phyloP scores from a whole-genome alignment of 106 monocot species.

The Acorus calamus region DNA sequence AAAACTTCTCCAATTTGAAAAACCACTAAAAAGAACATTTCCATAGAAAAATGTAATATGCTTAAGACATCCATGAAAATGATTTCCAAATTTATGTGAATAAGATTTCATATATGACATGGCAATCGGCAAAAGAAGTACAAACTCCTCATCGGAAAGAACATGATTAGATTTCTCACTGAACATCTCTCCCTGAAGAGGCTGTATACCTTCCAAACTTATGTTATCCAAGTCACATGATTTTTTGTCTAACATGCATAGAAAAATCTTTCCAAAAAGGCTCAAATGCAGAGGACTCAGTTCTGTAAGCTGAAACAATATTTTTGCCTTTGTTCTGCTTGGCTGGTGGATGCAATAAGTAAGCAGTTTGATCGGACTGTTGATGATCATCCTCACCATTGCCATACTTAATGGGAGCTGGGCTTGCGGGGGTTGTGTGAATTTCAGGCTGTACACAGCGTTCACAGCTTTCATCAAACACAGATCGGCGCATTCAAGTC shows the following conservation, averaged over 20 bases:
- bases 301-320: slow-evolving; percentile 45
- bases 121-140: slow-evolving; percentile 68
- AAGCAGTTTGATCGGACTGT: slow-evolving; percentile 49
- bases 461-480: slow-evolving; percentile 53
- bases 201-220: slow-evolving; percentile 4
- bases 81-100: slow-evolving; percentile 9
- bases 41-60: slow-evolving; percentile 43
- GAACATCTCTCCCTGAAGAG: slow-evolving; percentile 2
- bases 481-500: slow-evolving; percentile 35
- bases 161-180: slow-evolving; percentile 1
- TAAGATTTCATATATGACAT: slow-evolving; percentile 41
- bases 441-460: slow-evolving; percentile 25
- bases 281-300: slow-evolving; percentile 50
- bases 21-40: slow-evolving; percentile 46
- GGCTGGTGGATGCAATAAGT: slow-evolving; percentile 40
- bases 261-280: slow-evolving; percentile 54
- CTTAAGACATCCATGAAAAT: slow-evolving; percentile 14
- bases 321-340: slow-evolving; percentile 54
- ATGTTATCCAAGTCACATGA: slow-evolving; percentile 17
- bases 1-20: slow-evolving; percentile 57
- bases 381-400: slow-evolving; percentile 39
- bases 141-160: slow-evolving; percentile 39
- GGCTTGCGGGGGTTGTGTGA: slow-evolving; percentile 10
- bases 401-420: slow-evolving; percentile 36
- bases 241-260: slow-evolving; percentile 31